phyloP scores from a whole-genome alignment of 352 stramenopile genomes.

The Phytophthora sansomeana region DNA sequence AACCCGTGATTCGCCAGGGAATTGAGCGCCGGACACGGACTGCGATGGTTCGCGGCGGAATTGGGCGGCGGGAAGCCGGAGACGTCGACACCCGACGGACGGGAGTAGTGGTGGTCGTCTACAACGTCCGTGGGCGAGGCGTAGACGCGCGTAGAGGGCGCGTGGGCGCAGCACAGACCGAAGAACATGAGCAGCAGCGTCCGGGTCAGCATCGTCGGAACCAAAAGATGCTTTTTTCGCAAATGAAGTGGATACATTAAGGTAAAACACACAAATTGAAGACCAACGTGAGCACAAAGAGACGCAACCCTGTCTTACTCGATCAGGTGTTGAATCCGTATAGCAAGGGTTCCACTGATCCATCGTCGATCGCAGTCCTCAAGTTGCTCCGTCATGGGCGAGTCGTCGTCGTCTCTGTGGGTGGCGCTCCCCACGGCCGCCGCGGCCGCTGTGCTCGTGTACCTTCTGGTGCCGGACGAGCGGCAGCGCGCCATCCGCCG shows the following conservation, averaged over 20 bases:
- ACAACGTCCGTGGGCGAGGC: background rate
- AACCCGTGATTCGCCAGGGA: constrained; percentile 76
- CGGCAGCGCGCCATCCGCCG: constrained; percentile 31
- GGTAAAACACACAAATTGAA: background rate
- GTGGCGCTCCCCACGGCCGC: constrained; percentile 20
- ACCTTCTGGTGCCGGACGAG: constrained; percentile 34
- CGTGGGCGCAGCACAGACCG: constrained; percentile 2
- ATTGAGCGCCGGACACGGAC: constrained; percentile 74
- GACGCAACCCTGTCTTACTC: background rate
- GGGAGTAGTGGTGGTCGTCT: constrained; percentile 48
- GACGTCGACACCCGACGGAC: constrained; percentile 43
- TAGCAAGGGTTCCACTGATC: no score
- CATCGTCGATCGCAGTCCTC: background rate
- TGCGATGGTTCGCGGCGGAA: constrained; percentile 51
- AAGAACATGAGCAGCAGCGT: constrained; percentile 17
- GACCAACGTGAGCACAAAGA: background rate
- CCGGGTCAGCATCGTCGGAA: background rate
- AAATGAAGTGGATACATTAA: background rate
- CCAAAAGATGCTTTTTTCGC: background rate
- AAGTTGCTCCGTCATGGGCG: background rate
- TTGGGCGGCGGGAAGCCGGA: constrained; percentile 56
- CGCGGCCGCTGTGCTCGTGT: constrained; percentile 33
- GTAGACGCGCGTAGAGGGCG: background rate
- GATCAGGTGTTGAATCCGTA: background rate
- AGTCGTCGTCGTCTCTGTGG: constrained; percentile 20